Evolutionary conservation across 768 basidiomycete genomes (phyloP), one percentile per base, ranked within the genome.

Genomic region (Lactifluus rugatus): DNA sequence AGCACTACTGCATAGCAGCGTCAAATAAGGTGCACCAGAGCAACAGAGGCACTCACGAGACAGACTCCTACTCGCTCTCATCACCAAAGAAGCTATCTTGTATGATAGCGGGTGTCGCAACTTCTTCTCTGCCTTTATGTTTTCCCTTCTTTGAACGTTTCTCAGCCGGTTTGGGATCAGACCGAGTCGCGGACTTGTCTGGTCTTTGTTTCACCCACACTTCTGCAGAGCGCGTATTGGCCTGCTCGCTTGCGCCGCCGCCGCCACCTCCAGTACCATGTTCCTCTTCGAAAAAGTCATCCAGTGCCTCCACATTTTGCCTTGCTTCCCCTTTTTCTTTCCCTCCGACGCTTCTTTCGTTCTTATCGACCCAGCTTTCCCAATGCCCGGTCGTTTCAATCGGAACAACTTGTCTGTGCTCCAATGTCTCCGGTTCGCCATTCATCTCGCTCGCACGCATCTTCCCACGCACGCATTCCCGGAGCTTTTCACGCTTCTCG

Each of bases 381-480:
- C 56, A 51, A 9, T 13, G 41, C 52, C 26, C 32, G 14, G 44
- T 13, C 13, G 9, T 6, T 41, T 25, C 11, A 13, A 25, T 25
- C 54, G 9, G 52, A 13, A 14, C 13, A 21, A 31, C 32, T 45
- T 42, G 17, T 47, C 52, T n/a, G 44, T 53, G 23, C 11, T 61
- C 60, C 60, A 57, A 26, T 23, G 67, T 63, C 66, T 93, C 90
- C 9, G 88, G 86, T 63, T 85, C 82, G 1, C 65, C 54, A 1
- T 78, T 73, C 42, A 92, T 55, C 52, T 81, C 80, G 0, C 85
- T 84, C 0, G 66, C 67, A 48, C 74, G 70, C 85, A 92, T 89
- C 58, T 74, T 76, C 52, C 71, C 72, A 32, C 75, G 76, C 53
- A 89, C 79, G 79, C 79, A 78, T 36, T 64, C 67, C 25, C 83